Percentiles rank a stretch among this genome's conserved stretches.
phyloP scores from a whole-genome alignment of 805 yeast species.

The Kodamaea lidongshanica region DNA sequence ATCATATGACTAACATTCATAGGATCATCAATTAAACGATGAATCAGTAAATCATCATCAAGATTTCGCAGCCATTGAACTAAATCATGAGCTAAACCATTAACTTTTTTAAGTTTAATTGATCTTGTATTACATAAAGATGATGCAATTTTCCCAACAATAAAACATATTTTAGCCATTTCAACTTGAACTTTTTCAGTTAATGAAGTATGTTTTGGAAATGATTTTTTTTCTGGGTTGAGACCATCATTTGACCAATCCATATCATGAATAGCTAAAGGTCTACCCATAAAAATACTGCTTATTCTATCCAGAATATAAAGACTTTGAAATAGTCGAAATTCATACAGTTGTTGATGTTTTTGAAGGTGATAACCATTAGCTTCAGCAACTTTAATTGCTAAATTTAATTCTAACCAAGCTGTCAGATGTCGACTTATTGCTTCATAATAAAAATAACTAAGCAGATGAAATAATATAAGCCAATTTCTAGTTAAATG shows the following conservation, averaged over 20 bases:
- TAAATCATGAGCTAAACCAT: conserved; percentile 4
- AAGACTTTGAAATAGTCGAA: conserved; percentile 5
- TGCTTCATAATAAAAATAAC: conserved; percentile 4
- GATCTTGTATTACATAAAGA: conserved; percentile 4
- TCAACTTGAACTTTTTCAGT: conserved; percentile 5
- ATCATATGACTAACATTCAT: conserved; percentile 1
- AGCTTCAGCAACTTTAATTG: conserved; percentile 8
- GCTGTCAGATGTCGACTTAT: conserved; percentile 5
- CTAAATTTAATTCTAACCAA: conserved; percentile 6
- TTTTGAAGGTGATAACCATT: conserved; percentile 6
- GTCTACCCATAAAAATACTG: conserved; percentile 6
- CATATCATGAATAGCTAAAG: conserved; percentile 6
- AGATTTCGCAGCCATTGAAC: conserved; percentile 5
- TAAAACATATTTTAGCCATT: conserved; percentile 1
- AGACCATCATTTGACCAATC: conserved; percentile 8
- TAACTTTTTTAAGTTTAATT: conserved; percentile 1
- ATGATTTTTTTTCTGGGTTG: neutral
- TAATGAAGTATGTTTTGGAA: neutral
- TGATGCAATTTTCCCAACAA: conserved; percentile 5
- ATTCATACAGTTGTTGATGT: neutral
- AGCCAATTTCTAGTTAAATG: conserved; percentile 6
- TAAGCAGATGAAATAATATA: conserved; percentile 4
- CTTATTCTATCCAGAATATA: conserved; percentile 5
- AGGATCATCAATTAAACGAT: conserved; percentile 1
- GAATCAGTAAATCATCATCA: neutral